Conservation (phyloP, 1,284 basidiomycete species). For the Schizophyllum amplum region DNA sequence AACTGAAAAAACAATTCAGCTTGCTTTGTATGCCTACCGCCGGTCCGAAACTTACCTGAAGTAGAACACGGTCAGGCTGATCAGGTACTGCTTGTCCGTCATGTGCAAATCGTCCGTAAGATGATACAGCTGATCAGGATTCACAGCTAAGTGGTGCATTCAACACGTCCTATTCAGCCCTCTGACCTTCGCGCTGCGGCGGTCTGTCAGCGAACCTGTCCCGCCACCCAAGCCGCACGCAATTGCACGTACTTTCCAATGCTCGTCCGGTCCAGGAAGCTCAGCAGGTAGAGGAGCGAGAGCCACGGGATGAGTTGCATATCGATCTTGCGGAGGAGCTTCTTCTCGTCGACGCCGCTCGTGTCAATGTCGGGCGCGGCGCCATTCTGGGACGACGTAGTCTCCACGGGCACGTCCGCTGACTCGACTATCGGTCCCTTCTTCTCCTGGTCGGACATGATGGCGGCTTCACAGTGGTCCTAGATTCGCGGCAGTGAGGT, state of each 20-base stretch:
- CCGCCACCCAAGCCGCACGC: background rate
- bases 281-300: conserved; percentile 33
- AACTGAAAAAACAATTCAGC: conserved; percentile 3
- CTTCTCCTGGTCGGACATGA: background rate
- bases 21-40: background rate
- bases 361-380: conserved; percentile 35
- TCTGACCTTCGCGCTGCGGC: conserved; percentile 45
- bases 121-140: conserved; percentile 38
- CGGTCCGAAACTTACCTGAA: conserved; percentile 31
- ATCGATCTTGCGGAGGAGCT: conserved; percentile 60
- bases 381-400: background rate
- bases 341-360: conserved; percentile 51
- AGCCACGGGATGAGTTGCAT: conserved; percentile 54
- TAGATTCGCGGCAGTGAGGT: background rate
- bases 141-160: background rate
- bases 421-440: background rate
- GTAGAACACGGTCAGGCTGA: conserved; percentile 54
- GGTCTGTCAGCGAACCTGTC: conserved; percentile 1
- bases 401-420: background rate
- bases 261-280: conserved; percentile 71
- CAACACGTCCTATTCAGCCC: background rate
- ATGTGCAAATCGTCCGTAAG: conserved; percentile 48
- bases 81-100: conserved; percentile 54
- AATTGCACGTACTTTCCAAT: conserved; percentile 66
- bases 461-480: background rate